phyloP scores from a whole-genome alignment of 169 alveolate genomes.

The Plasmodium sp. region DNA sequence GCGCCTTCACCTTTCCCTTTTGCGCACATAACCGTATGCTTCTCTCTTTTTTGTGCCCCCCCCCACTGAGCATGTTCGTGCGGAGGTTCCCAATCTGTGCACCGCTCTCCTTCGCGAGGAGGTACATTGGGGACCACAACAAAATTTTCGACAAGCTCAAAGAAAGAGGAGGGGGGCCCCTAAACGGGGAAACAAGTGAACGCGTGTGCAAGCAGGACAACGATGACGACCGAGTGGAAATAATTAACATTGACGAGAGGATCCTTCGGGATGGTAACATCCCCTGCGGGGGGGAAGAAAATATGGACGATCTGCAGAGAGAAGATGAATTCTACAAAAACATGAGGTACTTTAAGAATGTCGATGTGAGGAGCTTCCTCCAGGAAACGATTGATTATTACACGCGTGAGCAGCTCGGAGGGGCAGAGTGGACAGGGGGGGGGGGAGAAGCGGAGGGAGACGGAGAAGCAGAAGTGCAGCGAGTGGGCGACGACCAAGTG shows the following conservation, averaged over 20 bases:
- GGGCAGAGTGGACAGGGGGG: neutral
- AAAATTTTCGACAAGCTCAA: conserved; percentile 60
- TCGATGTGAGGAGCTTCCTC: conserved; percentile 38
- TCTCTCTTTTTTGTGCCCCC: neutral
- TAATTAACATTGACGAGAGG: conserved; percentile 53
- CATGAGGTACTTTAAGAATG: conserved; percentile 13
- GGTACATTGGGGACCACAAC: conserved; percentile 12
- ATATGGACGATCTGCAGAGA: neutral
- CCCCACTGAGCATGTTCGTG: neutral
- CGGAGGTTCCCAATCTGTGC: neutral
- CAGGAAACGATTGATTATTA: conserved; percentile 63
- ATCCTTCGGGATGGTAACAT: neutral
- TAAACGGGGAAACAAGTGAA: neutral
- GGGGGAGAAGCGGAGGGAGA: neutral
- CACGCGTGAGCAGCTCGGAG: conserved; percentile 16
- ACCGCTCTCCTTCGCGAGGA: neutral
- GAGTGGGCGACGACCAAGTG: neutral
- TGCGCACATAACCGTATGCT: neutral
- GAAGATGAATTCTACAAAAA: conserved; percentile 39
- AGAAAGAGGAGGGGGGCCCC: neutral
- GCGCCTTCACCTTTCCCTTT: neutral
- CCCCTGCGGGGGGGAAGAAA: neutral
- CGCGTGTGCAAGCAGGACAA: neutral
- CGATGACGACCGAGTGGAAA: conserved; percentile 32
- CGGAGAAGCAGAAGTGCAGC: neutral